Percentiles rank a stretch among this genome's conserved stretches.
Evolutionary conservation across 805 yeast genomes (phyloP).

Genomic region (Ogataea dorogensis): DNA sequence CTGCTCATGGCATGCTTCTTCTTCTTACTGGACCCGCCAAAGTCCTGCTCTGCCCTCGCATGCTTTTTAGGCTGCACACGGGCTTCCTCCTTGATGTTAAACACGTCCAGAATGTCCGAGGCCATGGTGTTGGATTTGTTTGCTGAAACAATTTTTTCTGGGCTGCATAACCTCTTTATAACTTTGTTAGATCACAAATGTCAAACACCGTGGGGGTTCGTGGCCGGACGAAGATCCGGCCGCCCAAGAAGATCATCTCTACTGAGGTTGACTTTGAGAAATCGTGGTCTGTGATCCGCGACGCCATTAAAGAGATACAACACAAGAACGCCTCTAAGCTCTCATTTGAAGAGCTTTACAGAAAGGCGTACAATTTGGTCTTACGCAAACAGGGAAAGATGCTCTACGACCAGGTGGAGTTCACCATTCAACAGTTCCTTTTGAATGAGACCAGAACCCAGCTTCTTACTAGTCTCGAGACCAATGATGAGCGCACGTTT

Average conservation of each 20-base stretch:
- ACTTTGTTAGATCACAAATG: constrained; percentile 5
- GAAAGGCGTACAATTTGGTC: constrained; percentile 76
- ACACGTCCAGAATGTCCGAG: constrained; percentile 73
- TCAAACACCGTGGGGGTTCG: constrained; percentile 22
- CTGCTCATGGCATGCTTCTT: constrained; percentile 71
- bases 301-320: constrained; percentile 72
- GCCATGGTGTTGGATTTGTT: constrained; percentile 24
- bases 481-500: constrained; percentile 28
- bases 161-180: constrained; percentile 15
- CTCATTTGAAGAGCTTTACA: constrained; percentile 79
- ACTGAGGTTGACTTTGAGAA: constrained; percentile 55
- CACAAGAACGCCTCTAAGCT: constrained; percentile 67
- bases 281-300: constrained; percentile 62
- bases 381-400: constrained; percentile 64
- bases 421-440: constrained; percentile 48
- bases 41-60: constrained; percentile 16
- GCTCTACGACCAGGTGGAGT: constrained; percentile 60
- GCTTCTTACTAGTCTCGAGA: constrained; percentile 15
- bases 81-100: constrained; percentile 57
- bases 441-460: constrained; percentile 26
- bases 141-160: constrained; percentile 10
- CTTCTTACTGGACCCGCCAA: constrained; percentile 33
- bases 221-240: constrained; percentile 53
- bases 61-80: constrained; percentile 33
- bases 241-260: constrained; percentile 52